A percentile compares a stretch with the other conserved stretches of the same genome.
phyloP scores from a whole-genome alignment of 495 filamentous ascomycete genomes.

The Daldinia grandis region DNA sequence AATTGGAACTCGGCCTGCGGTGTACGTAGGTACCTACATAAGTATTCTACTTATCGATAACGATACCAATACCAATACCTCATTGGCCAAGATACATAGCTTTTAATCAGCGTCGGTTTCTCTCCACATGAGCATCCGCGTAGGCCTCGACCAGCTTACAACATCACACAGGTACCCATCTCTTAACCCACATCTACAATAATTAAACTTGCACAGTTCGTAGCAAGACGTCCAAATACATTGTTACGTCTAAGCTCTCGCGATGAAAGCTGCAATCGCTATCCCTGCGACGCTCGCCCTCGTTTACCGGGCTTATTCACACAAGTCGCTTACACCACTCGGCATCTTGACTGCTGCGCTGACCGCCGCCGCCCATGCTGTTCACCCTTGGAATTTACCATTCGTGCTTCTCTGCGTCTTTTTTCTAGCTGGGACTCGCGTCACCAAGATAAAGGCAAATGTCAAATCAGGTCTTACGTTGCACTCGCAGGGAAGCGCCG shows the following conservation, averaged over 20 bases:
- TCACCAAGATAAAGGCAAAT: constrained; percentile 87
- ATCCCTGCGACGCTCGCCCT: constrained; percentile 69
- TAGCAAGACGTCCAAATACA: neutral
- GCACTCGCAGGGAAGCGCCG: constrained; percentile 71
- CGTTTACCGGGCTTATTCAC: constrained; percentile 73
- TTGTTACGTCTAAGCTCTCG: neutral
- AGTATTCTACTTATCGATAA: neutral
- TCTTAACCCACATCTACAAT: neutral
- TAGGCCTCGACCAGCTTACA: neutral
- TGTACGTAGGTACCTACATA: no score
- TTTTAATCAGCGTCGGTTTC: neutral
- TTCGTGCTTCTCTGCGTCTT: constrained; percentile 85
- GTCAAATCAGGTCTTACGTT: constrained; percentile 84
- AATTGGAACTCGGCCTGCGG: no score
- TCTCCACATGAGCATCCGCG: neutral
- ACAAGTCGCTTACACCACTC: constrained; percentile 77
- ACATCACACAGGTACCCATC: neutral
- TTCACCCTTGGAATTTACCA: constrained; percentile 91
- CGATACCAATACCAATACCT: neutral
- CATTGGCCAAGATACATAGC: neutral
- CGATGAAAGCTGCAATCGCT: constrained; percentile 77
- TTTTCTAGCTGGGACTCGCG: constrained; percentile 83
- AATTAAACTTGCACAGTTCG: no score
- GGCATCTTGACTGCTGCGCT: constrained; percentile 73
- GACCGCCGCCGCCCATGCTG: constrained; percentile 80